Conservation (phyloP, 2,329 filamentous ascomycete species). For the Talaromyces sp. region DNA sequence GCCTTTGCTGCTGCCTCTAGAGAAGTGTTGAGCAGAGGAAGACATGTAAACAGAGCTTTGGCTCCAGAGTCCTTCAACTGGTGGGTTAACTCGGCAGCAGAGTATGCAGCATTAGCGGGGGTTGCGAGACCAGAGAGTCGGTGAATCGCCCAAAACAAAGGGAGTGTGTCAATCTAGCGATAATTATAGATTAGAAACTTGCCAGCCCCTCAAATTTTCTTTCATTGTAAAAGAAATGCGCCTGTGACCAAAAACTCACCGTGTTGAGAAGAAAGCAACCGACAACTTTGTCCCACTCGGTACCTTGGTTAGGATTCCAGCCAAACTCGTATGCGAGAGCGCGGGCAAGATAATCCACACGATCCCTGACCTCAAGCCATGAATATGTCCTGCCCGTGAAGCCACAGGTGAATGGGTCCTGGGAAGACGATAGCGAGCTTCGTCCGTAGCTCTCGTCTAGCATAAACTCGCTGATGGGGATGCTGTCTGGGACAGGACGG, state of each 20-base stretch:
- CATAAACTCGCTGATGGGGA: slow-evolving; percentile 73
- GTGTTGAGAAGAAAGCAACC: slow-evolving; percentile 76
- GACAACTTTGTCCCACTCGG: slow-evolving; percentile 76
- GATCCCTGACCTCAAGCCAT: slow-evolving; percentile 55
- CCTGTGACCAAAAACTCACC: slow-evolving; percentile 39
- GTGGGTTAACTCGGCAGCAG: slow-evolving; percentile 61
- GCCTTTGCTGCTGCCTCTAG: slow-evolving; percentile 58
- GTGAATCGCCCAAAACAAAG: slow-evolving; percentile 68
- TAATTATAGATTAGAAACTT: background rate
- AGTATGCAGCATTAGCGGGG: slow-evolving; percentile 71
- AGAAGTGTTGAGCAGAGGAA: slow-evolving; percentile 59
- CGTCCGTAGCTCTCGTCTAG: slow-evolving; percentile 66
- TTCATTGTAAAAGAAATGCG: background rate
- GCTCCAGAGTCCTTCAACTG: slow-evolving; percentile 65
- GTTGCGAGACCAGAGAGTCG: slow-evolving; percentile 67
- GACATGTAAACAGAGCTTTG: slow-evolving; percentile 65
- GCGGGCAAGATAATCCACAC: slow-evolving; percentile 62
- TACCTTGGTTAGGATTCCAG: slow-evolving; percentile 63
- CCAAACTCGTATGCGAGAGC: slow-evolving; percentile 65
- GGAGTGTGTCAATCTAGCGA: slow-evolving; percentile 64
- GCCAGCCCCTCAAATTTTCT: background rate
- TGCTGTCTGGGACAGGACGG: slow-evolving; percentile 61
- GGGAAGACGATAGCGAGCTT: slow-evolving; percentile 55
- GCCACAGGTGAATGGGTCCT: slow-evolving; percentile 71
- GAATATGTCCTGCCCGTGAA: slow-evolving; percentile 64